Conservation (phyloP, 1,284 basidiomycete species). For the Volvariella surrecta region DNA sequence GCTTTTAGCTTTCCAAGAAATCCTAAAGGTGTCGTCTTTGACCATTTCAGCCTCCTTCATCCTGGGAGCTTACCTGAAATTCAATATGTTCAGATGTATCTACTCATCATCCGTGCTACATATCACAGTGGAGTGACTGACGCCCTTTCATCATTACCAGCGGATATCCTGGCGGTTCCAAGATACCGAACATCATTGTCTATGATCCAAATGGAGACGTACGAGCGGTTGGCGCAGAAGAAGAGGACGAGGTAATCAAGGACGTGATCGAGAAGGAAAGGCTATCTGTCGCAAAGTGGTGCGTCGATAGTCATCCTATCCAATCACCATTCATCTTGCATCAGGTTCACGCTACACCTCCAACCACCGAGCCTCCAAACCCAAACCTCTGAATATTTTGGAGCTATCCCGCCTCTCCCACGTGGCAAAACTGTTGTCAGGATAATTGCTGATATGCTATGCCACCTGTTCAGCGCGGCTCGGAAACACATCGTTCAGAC, state of each 20-base stretch:
- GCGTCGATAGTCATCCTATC: too few relatives aligned
- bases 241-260: background rate
- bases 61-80: background rate
- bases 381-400: conserved; percentile 6
- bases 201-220: background rate
- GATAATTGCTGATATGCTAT: conserved; percentile 35
- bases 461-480: conserved; percentile 30
- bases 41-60: conserved; percentile 1
- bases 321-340: too few relatives aligned
- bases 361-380: conserved; percentile 18
- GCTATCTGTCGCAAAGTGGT: too few relatives aligned
- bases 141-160: background rate
- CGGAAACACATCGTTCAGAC: conserved; percentile 28
- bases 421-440: conserved; percentile 24
- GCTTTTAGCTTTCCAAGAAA: background rate
- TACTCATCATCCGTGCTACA: too few relatives aligned
- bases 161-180: background rate
- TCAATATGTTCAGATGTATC: background rate
- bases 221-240: conserved; percentile 1
- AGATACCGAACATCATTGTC: conserved; percentile 1
- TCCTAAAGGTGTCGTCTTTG: background rate
- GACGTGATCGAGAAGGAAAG: too few relatives aligned
- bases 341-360: conserved; percentile 44
- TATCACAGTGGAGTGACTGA: background rate
- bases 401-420: conserved; percentile 4